These are phyloP conservation scores for Dendrocalamus sinicus DNA, from an alignment of 176 grass and related monocot genomes.

Conservation along the genomic window DNA sequence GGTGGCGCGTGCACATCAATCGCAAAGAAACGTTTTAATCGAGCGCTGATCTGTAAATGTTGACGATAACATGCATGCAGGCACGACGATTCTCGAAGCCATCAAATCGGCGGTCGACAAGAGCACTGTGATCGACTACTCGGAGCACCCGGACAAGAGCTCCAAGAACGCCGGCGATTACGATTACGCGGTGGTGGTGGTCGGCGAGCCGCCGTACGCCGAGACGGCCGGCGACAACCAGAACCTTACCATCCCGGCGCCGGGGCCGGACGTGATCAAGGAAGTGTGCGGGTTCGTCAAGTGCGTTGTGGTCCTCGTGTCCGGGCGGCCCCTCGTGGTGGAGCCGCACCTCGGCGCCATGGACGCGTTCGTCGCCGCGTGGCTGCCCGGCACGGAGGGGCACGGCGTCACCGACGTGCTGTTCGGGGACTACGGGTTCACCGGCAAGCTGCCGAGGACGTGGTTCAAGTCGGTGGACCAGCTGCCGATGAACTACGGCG, in stretches of 20 bases:
- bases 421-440: slow-evolving; percentile 85
- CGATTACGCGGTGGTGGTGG: slow-evolving; percentile 63
- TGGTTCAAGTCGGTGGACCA: slow-evolving; percentile 94
- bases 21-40: not conserved
- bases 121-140: slow-evolving; percentile 52
- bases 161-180: slow-evolving; percentile 43
- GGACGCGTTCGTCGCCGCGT: slow-evolving; percentile 84
- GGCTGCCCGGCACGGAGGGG: slow-evolving; percentile 82
- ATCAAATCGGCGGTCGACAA: slow-evolving; percentile 60
- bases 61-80: slow-evolving; percentile 10
- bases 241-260: slow-evolving; percentile 61
- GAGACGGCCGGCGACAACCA: slow-evolving; percentile 67
- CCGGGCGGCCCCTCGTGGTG: slow-evolving; percentile 71
- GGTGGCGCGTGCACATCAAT: not conserved
- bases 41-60: not conserved
- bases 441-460: slow-evolving; percentile 73
- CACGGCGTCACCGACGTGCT: slow-evolving; percentile 84
- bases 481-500: slow-evolving; percentile 91
- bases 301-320: slow-evolving; percentile 73
- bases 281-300: slow-evolving; percentile 59
- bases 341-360: slow-evolving; percentile 69
- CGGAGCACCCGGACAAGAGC: slow-evolving; percentile 53
- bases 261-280: slow-evolving; percentile 47
- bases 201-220: slow-evolving; percentile 66
- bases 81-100: slow-evolving; percentile 69